Base-by-base conservation (phyloP, 345 rosid genomes). In the Euphorbia lathyris region DNA sequence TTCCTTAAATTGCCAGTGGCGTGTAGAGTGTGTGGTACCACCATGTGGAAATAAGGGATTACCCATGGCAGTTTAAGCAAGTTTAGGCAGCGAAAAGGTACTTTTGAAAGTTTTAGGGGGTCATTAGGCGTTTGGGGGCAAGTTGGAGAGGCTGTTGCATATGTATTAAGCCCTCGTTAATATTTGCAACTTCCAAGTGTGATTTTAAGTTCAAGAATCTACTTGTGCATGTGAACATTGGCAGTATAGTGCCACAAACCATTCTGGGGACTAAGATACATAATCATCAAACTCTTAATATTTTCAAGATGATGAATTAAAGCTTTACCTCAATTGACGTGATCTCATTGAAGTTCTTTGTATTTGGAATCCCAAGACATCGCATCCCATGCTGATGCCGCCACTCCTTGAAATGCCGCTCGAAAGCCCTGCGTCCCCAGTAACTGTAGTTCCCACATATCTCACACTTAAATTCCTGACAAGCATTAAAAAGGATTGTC, bases 351-450 rank as follows among this genome's bases (percentile, higher is more conserved):
- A 96, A 96, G 83, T 96, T 96, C 82, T 96, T 96, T 38, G 99
- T 96, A 85, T 96, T 96, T 47, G 99, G 99, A 69, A 96, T 96
- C 71, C 97, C 98, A 63, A 92, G 84, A 77, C 98, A 96, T 36
- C 97, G 98, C 99, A 96, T 96, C 58, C 99, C 99, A 75, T 96
- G 99, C 72, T 96, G 99, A 84, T 96, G 99, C 20, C 94, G 86
- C 90, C 88, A 86, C 81, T 96, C 99, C 87, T 96, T 92, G 77
- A 96, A 96, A 80, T 96, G 98, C 71, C 97, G 81, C 88, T 96
- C 99, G 55, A 85, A 96, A 65, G 97, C 99, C 72, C 99, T 85
- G 36, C 98, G 88, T 5, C 99, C 99, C 99, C 98, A 92, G 67
- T 90, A 96, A 82, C 97, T 90, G 73, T 84, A 86, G 83, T 92